Percentiles rank a stretch among this genome's conserved stretches.
Conservation (phyloP, 202 grass and related monocot genomes). For the Eragrostis tef region DNA sequence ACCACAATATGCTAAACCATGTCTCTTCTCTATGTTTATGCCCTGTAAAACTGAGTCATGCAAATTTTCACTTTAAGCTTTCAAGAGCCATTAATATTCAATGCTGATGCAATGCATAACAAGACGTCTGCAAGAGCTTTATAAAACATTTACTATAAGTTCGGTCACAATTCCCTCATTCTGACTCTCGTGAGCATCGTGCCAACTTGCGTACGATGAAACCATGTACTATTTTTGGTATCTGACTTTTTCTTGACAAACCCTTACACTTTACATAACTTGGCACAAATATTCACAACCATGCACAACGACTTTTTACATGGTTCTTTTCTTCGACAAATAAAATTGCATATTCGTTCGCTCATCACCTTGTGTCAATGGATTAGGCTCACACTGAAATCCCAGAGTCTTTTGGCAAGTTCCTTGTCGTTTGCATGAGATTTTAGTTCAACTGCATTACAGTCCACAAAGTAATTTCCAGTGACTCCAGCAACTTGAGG, state of each 20-base stretch:
- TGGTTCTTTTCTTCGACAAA: not conserved
- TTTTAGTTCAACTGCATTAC: conserved; percentile 7
- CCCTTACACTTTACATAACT: too few relatives aligned
- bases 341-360: not conserved
- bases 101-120: too few relatives aligned
- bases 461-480: conserved; percentile 44
- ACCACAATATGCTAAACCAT: too few relatives aligned
- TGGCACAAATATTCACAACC: not conserved
- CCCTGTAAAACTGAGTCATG: too few relatives aligned
- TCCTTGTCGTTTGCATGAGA: not conserved
- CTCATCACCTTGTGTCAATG: not conserved
- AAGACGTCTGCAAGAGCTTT: too few relatives aligned
- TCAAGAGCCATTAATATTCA: too few relatives aligned
- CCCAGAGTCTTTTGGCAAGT: conserved; percentile 43
- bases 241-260: not conserved
- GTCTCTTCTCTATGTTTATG: too few relatives aligned
- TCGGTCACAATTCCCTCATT: too few relatives aligned
- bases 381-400: conserved; percentile 43
- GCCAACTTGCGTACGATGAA: not conserved
- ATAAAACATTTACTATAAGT: too few relatives aligned
- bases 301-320: not conserved
- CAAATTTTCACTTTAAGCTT: too few relatives aligned
- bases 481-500: conserved; percentile 48
- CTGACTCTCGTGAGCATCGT: not conserved
- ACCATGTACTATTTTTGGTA: not conserved